These are phyloP conservation scores for Colletotrichum graminicola DNA, from an alignment of 2,329 filamentous ascomycete species.

Conservation along the genomic window DNA sequence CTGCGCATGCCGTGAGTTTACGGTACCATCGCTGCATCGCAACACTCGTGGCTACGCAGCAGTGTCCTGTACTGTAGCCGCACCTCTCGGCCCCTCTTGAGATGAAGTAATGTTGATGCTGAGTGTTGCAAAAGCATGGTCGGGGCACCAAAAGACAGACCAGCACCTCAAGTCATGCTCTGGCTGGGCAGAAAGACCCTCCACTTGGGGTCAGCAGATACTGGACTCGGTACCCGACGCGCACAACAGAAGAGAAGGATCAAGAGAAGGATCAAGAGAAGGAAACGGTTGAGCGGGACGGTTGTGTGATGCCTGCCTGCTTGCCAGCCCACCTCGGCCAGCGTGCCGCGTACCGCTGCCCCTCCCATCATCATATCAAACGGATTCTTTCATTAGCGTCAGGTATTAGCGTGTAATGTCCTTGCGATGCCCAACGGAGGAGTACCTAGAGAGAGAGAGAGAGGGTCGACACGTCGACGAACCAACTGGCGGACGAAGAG, in stretches of 20 bases:
- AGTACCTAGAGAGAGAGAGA: no score
- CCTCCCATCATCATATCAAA: neutral
- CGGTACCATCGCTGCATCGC: no score
- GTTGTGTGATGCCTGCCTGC: conserved; percentile 1
- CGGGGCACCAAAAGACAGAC: neutral
- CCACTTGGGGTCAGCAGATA: neutral
- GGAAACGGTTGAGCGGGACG: conserved; percentile 20
- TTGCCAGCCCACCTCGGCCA: no score
- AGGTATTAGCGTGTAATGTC: neutral
- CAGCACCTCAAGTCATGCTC: conserved; percentile 9
- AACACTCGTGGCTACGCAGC: no score
- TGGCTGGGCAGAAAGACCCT: neutral
- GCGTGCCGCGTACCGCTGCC: neutral
- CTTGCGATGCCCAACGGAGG: conserved; percentile 7
- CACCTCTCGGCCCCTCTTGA: neutral
- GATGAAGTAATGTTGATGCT: neutral
- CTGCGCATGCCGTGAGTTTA: no score
- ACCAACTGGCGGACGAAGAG: neutral
- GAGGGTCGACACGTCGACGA: conserved; percentile 16
- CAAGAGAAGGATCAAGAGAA: neutral
- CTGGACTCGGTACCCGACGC: neutral
- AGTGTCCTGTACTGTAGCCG: neutral
- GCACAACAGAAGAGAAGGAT: neutral
- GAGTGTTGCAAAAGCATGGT: neutral
- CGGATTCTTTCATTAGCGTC: conserved; percentile 1